phyloP scores from a whole-genome alignment of 148 eudicot species.

The Rhododendron griersonianum region DNA sequence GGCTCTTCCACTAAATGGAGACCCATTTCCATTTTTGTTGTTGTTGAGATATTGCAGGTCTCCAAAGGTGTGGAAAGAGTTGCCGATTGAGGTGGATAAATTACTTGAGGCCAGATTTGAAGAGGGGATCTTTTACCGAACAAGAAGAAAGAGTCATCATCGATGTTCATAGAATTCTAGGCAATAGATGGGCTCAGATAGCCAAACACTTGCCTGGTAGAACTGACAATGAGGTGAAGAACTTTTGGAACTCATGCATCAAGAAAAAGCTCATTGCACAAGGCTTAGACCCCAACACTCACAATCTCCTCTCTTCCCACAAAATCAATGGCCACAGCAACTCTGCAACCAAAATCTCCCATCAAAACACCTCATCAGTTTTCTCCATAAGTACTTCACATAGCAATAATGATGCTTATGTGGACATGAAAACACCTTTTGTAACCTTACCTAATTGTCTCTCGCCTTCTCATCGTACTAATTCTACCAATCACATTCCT shows the following conservation, averaged over 20 bases:
- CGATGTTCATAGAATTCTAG: slow-evolving; percentile 39
- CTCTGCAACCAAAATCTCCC: slow-evolving; percentile 4
- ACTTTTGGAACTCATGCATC: slow-evolving; percentile 43
- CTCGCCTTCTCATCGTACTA: not conserved
- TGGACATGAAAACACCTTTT: slow-evolving; percentile 15
- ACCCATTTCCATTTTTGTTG: not conserved
- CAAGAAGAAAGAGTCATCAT: slow-evolving; percentile 42
- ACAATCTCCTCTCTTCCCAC: slow-evolving; percentile 36
- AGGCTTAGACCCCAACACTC: slow-evolving; percentile 51
- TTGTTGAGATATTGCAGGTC: slow-evolving; percentile 10
- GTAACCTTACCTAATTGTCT: not conserved
- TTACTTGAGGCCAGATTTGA: slow-evolving; percentile 41
- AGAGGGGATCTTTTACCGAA: slow-evolving; percentile 37
- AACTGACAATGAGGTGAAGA: slow-evolving; percentile 44
- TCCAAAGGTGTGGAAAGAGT: slow-evolving; percentile 45
- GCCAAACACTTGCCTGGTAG: slow-evolving; percentile 46
- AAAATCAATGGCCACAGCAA: not conserved
- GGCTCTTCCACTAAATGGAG: no score
- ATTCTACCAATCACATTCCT: not conserved
- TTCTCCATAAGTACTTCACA: slow-evolving; percentile 13
- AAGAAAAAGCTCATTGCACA: slow-evolving; percentile 50
- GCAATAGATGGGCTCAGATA: slow-evolving; percentile 46
- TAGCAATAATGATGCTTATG: not conserved
- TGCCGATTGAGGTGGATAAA: slow-evolving; percentile 43
- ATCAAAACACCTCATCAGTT: slow-evolving; percentile 7